phyloP scores from a whole-genome alignment of 768 basidiomycete species.

The Phanerochaete carnosa region DNA sequence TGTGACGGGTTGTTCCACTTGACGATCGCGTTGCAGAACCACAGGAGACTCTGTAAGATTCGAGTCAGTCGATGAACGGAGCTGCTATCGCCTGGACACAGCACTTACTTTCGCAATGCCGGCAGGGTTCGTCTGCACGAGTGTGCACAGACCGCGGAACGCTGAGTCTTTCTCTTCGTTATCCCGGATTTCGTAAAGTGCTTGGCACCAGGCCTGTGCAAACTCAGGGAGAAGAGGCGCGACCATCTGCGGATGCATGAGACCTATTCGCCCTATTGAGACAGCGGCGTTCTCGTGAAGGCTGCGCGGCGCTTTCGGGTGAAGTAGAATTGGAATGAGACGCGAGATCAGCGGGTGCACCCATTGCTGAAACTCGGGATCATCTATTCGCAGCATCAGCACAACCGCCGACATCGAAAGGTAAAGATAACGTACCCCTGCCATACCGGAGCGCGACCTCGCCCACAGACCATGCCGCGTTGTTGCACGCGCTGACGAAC shows the following conservation, averaged over 20 bases:
- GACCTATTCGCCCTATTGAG: constrained; percentile 92
- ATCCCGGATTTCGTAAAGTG: constrained; percentile 96
- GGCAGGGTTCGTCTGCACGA: constrained; percentile 91
- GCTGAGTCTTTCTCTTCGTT: constrained; percentile 99
- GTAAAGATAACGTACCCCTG: constrained; percentile 46
- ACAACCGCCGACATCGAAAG: not conserved
- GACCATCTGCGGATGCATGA: constrained; percentile 86
- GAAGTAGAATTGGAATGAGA: constrained; percentile 89
- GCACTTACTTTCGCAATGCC: constrained; percentile 84
- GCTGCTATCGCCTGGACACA: not conserved
- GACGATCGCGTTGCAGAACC: constrained; percentile 98
- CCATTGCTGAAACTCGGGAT: constrained; percentile 89
- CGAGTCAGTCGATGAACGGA: constrained; percentile 27
- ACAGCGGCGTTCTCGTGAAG: constrained; percentile 98
- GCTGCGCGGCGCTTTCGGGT: constrained; percentile 89
- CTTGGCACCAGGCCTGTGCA: constrained; percentile 95
- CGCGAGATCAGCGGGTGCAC: constrained; percentile 83
- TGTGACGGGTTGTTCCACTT: constrained; percentile 92
- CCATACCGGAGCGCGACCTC: constrained; percentile 95
- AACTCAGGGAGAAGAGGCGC: constrained; percentile 89
- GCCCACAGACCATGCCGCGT: constrained; percentile 99
- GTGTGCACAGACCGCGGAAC: constrained; percentile 94
- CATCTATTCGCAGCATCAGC: constrained; percentile 41
- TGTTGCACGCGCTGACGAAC: constrained; percentile 96
- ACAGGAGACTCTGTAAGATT: constrained; percentile 72